Conservation (phyloP, 2,329 filamentous ascomycete species). For the Lanzia echinophila region DNA sequence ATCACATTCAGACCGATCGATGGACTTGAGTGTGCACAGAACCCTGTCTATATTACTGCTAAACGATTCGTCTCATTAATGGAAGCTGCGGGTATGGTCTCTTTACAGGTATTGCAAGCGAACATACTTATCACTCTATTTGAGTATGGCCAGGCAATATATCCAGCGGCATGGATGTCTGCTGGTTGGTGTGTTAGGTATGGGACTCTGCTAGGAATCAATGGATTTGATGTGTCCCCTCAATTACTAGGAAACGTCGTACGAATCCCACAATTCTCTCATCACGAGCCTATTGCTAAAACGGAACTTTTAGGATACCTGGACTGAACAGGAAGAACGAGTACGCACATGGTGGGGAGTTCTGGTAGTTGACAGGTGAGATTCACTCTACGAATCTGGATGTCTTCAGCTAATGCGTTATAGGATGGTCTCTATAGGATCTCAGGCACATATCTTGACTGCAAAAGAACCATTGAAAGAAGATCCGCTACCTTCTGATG, state of each 20-base stretch:
- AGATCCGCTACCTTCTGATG: slow-evolving; percentile 25
- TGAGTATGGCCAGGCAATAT: slow-evolving; percentile 43
- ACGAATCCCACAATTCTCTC: slow-evolving; percentile 11
- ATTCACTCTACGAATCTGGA: background rate
- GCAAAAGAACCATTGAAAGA: slow-evolving; percentile 26
- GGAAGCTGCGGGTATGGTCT: slow-evolving; percentile 37
- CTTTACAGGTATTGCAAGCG: slow-evolving; percentile 40
- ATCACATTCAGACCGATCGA: slow-evolving; percentile 33
- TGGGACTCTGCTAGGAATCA: slow-evolving; percentile 40
- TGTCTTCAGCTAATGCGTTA: slow-evolving; percentile 9
- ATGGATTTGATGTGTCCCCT: slow-evolving; percentile 31
- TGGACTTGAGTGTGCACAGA: slow-evolving; percentile 32
- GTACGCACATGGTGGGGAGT: slow-evolving; percentile 43
- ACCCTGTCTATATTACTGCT: slow-evolving; percentile 36
- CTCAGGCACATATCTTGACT: slow-evolving; percentile 25
- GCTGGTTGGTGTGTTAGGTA: slow-evolving; percentile 40
- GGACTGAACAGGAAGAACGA: slow-evolving; percentile 43
- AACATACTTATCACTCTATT: slow-evolving; percentile 41
- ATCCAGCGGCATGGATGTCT: slow-evolving; percentile 44
- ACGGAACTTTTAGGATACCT: slow-evolving; percentile 34
- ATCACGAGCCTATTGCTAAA: background rate
- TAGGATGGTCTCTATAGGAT: slow-evolving; percentile 28
- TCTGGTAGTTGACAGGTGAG: slow-evolving; percentile 39
- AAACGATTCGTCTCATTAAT: slow-evolving; percentile 38
- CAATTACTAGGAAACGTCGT: slow-evolving; percentile 34